Evolutionary conservation across 1,139 yeast species (phyloP), one percentile per base, ranked within the genome.

Genomic region (Zhuliangozyma parablackwelliae): DNA sequence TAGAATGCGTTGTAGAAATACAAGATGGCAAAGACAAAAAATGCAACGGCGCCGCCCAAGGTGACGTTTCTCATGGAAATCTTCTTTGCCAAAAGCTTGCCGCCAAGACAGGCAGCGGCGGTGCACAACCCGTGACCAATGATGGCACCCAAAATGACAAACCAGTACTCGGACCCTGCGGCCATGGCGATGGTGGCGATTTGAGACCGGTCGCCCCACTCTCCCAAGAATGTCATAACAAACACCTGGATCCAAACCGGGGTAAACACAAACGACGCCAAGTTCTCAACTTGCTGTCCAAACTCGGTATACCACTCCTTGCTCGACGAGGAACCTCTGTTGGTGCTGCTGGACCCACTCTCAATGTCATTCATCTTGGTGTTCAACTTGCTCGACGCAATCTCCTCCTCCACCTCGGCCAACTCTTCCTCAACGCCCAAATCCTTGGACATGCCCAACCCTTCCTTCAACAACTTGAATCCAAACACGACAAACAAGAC

Each of bases 151-250:
- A 82, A 50, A 33, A 92, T 87, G 34, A 90, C 96, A 53, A 73
- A 73, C 92, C 95, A 82, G 65, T 88, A 92, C 59, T 89, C 87
- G 28, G 89, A 82, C 29, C 97, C 97, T 1, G 98, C 96, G 34
- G 97, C 97, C 95, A 92, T 85, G 36, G 98, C 98, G 53, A 92
- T 89, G 30, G 97, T 94, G 28, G 97, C 96, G 38, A 92, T 88
- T 64, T 92, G 99, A 10, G 97, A 89, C 54, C 98, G 80, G 61
- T 92, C 99, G 35, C 99, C 99, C 95, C 97, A 89, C 66, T 92
- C 99, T 41, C 97, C 98, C 39, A 92, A 69, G 59, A 94, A 94
- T 2, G 96, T 88, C 97, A 94, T 90, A 37, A 82, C 80, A 57
- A 92, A 92, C 5, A 92, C 94, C 65, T 92, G 97, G 49, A 90